Evolutionary conservation across 75 land plant genomes (phyloP).

Genomic region (Ceratopteris richardii): DNA sequence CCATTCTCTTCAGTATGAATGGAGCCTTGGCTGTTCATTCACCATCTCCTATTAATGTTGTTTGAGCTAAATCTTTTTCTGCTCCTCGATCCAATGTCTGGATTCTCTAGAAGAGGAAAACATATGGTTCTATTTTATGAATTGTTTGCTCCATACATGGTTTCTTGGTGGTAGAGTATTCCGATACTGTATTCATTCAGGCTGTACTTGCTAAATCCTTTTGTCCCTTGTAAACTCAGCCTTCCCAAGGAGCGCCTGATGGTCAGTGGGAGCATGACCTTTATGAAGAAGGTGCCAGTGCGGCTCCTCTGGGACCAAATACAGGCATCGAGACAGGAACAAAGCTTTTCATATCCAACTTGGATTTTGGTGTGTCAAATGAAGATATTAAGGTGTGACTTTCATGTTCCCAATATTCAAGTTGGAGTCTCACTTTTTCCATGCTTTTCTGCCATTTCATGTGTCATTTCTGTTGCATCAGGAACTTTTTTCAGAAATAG

Average conservation of each 20-base stretch:
- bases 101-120: too few species aligned
- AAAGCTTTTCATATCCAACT: conserved; percentile 72
- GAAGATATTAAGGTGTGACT: conserved; percentile 82
- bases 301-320: conserved; percentile 1
- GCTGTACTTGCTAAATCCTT: too few species aligned
- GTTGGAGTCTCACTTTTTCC: background rate
- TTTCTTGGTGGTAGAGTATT: too few species aligned
- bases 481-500: conserved; percentile 95
- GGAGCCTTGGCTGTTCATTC: too few species aligned
- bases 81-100: too few species aligned
- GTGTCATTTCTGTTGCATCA: conserved; percentile 12
- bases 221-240: too few species aligned
- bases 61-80: too few species aligned
- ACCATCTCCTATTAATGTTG: too few species aligned
- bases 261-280: conserved; percentile 26
- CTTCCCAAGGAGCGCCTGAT: conserved; percentile 12
- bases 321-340: conserved; percentile 73
- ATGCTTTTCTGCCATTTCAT: background rate
- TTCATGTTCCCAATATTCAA: background rate
- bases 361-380: conserved; percentile 86
- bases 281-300: conserved; percentile 16
- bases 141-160: too few species aligned
- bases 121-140: too few species aligned
- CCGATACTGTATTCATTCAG: too few species aligned
- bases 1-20: too few species aligned